phyloP scores from a whole-genome alignment of 2,329 filamentous ascomycete species.

The Stagonosporopsis rhizophila region DNA sequence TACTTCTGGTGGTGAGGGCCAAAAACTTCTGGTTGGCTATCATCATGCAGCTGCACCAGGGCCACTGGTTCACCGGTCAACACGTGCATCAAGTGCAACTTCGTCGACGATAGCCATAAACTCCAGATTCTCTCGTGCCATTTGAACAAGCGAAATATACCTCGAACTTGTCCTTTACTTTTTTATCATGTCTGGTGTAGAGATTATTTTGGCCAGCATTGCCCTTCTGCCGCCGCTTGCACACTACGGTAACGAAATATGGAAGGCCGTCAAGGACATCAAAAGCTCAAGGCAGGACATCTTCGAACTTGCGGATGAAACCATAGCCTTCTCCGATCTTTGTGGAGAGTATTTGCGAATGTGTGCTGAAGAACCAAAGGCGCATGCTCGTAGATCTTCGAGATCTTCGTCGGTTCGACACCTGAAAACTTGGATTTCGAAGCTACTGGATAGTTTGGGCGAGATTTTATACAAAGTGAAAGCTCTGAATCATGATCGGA shows the following conservation, averaged over 20 bases:
- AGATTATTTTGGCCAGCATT: not conserved
- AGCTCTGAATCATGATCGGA: not conserved
- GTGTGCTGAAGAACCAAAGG: not conserved
- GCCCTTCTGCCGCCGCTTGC: not conserved
- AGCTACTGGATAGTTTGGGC: not conserved
- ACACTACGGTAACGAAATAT: not conserved
- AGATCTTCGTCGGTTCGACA: not conserved
- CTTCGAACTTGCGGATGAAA: not conserved
- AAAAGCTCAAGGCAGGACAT: not conserved
- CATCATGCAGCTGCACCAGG: not conserved
- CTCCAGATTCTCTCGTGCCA: no score
- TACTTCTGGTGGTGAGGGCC: not conserved
- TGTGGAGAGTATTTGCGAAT: not conserved
- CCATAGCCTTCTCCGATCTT: not conserved
- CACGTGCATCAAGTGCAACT: not conserved
- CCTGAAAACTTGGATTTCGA: not conserved
- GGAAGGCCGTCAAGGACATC: not conserved
- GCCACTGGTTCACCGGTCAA: constrained; percentile 6
- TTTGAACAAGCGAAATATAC: no score
- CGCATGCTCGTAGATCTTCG: not conserved
- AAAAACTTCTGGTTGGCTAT: constrained; percentile 2
- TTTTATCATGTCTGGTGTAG: no score
- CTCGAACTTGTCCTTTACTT: no score
- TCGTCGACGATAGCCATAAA: no score
- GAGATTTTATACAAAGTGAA: not conserved